A percentile compares a stretch with the other conserved stretches of the same genome.
Conservation (phyloP, 2,329 filamentous ascomycete genomes). For the Fusarium sp. region DNA sequence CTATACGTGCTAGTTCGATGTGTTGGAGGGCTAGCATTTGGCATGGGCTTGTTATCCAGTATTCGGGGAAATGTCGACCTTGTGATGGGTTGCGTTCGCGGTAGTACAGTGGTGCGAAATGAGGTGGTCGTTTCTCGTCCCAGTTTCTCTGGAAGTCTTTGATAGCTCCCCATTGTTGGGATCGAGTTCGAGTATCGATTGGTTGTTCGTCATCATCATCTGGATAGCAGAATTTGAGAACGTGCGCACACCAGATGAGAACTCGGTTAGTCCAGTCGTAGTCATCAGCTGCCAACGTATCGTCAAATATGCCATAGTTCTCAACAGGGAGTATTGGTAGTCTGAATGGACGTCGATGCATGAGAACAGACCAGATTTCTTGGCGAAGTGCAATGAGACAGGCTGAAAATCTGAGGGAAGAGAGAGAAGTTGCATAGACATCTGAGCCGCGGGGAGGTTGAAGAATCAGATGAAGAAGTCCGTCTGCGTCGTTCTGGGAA, state of each 20-base stretch:
- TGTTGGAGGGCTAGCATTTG: slow-evolving; percentile 28
- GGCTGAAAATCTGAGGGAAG: fast-evolving
- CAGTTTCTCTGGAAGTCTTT: background rate
- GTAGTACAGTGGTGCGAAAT: slow-evolving; percentile 18
- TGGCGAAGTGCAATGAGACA: background rate
- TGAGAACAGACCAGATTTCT: fast-evolving
- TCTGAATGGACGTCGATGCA: background rate
- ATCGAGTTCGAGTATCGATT: background rate
- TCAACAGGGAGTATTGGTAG: fast-evolving
- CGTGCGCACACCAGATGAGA: background rate
- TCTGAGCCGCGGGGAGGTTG: background rate
- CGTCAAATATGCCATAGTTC: background rate
- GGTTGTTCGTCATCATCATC: fast-evolving
- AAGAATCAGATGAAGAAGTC: background rate
- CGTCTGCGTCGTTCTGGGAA: background rate
- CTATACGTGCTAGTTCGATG: slow-evolving; percentile 19
- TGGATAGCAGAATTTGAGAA: background rate
- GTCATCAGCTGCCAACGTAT: background rate
- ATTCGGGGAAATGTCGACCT: slow-evolving; percentile 8
- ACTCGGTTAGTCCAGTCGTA: background rate
- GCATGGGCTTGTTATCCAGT: slow-evolving; percentile 17
- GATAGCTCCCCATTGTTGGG: background rate
- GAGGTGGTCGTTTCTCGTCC: background rate
- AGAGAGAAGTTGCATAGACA: background rate
- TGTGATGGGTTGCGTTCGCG: slow-evolving; percentile 4